Evolutionary conservation across 2,329 filamentous ascomycete species (phyloP), one percentile per base, ranked within the genome.

Genomic region (Sclerotinia glacialis): DNA sequence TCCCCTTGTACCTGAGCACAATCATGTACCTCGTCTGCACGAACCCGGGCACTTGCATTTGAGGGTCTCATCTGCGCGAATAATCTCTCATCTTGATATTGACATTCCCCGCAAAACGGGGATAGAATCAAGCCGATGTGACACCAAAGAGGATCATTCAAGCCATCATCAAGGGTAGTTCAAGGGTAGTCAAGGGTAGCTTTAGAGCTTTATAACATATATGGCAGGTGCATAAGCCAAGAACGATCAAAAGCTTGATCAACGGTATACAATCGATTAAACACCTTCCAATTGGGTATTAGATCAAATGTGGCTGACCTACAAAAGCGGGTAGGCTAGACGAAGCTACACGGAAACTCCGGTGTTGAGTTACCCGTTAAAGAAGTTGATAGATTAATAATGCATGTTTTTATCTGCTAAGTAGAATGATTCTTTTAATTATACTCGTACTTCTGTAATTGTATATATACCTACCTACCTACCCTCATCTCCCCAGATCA

Each of bases 181-280:
- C 52, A 18, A 55, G 3, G 28, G 37, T 16, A 11, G 1, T 16
- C 52, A 14, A 55, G 21, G 52, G 31, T 55, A 40, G 21, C 52
- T 55, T 40, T 37, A 6, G 23, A 34, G 37, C 61, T 55, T 55
- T 23, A 40, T 23, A 26, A 37, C 31, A 55, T n/a, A 55, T 55
- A 21, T 21, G 53, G 53, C 53, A 55, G 53, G 53, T 55, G 31
- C 21, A 55, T 55, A n/a, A 37, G 53, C 31, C 53, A 55, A 37
- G 52, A 23, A 37, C 21, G 28, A 55, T 31, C 31, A 23, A 55
- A 55, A 40, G 53, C 53, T 55, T 55, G 34, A 55, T 23, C 12
- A 55, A n/a, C 53, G 53, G 53, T 9, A 37, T 11, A 7, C 3
- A 1, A 55, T 16, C n/a, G 12, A 18, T 4, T 55, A 5, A 16